Percentiles rank a stretch among this genome's conserved stretches.
Evolutionary conservation across 73 alveolate genomes (phyloP).

Genomic region (Paramecium octaurelia): DNA sequence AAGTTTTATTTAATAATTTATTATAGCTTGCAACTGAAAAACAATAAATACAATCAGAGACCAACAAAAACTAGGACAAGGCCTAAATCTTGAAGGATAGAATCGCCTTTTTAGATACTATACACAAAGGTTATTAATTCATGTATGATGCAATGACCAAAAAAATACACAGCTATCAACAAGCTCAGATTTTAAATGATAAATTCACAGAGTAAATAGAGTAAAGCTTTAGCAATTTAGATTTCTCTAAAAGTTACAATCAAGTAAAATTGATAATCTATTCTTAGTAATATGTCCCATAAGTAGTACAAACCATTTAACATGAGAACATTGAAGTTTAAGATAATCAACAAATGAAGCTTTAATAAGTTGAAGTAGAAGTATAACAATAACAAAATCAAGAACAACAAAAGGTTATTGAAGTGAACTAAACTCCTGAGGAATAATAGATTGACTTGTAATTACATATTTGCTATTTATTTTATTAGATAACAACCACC

Average conservation of each 20-base stretch:
- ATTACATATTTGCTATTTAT: not conserved
- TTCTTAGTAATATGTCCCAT: not conserved
- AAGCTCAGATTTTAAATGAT: conserved; percentile 33
- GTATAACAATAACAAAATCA: not conserved
- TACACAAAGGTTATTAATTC: not conserved
- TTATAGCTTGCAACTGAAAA: not conserved
- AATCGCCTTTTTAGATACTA: not conserved
- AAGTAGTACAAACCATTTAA: not conserved
- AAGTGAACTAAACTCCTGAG: not conserved
- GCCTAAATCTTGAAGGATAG: not conserved
- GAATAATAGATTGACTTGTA: not conserved
- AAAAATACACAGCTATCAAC: not conserved
- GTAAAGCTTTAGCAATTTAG: not conserved
- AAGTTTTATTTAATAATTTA: not conserved
- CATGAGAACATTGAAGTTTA: not conserved
- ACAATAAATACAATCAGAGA: not conserved
- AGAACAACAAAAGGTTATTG: not conserved
- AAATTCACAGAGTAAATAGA: not conserved
- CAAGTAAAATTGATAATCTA: not conserved
- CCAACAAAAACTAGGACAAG: not conserved
- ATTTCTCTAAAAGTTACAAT: conserved; percentile 10
- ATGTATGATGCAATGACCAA: not conserved
- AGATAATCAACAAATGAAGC: not conserved
- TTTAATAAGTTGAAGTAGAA: not conserved
- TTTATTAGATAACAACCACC: not conserved